A percentile compares a stretch with the other conserved stretches of the same genome.
These are phyloP conservation scores for Boeremia lycopersici DNA, from an alignment of 2,329 filamentous ascomycete genomes.

Conservation along the genomic window DNA sequence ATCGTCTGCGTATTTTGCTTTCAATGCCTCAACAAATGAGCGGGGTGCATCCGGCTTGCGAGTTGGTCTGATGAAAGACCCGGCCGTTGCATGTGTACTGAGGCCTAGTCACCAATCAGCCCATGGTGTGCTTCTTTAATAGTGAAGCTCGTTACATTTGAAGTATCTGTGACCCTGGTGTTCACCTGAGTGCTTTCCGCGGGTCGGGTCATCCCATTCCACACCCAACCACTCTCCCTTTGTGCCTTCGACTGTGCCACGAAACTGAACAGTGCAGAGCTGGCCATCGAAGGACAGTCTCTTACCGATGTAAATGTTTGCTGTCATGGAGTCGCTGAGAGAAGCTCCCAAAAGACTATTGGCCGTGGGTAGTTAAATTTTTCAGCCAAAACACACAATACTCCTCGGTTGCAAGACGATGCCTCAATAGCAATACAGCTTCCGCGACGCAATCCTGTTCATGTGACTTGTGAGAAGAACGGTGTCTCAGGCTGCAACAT, in stretches of 20 bases:
- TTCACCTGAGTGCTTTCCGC: conserved; percentile 90
- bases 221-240: conserved; percentile 86
- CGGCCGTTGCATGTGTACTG: conserved; percentile 70
- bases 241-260: conserved; percentile 77
- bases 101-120: conserved; percentile 57
- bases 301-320: conserved; percentile 64
- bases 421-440: too few relatives aligned
- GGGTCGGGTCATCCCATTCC: conserved; percentile 88
- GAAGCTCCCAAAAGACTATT: not conserved
- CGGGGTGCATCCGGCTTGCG: conserved; percentile 70
- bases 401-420: too few relatives aligned
- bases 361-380: not conserved
- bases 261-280: conserved; percentile 83
- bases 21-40: conserved; percentile 79
- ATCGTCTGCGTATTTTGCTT: conserved; percentile 80
- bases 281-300: conserved; percentile 79
- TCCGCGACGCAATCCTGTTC: too few relatives aligned
- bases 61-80: conserved; percentile 84
- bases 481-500: too few relatives aligned
- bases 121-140: not conserved
- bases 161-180: conserved; percentile 84
- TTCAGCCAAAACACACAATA: too few relatives aligned
- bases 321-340: conserved; percentile 31
- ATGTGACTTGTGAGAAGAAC: too few relatives aligned
- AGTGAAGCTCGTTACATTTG: conserved; percentile 62